Evolutionary conservation across 768 basidiomycete genomes (phyloP).

Genomic region (Pleurotus salmoneostramineus): DNA sequence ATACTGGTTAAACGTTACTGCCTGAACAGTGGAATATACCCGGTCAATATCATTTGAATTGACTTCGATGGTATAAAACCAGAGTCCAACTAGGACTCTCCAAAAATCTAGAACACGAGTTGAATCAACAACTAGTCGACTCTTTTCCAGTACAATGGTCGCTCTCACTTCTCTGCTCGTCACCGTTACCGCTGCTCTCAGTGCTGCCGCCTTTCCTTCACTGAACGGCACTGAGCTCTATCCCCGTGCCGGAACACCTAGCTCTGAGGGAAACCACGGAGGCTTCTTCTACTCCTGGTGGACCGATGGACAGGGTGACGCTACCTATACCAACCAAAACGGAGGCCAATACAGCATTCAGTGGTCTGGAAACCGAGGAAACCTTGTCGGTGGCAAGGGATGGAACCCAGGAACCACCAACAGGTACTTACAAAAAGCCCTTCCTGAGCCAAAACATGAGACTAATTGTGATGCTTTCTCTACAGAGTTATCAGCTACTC

Average conservation of each 20-base stretch:
- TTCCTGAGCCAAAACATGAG: neutral
- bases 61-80: too few relatives aligned
- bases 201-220: constrained; percentile 14
- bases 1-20: too few relatives aligned
- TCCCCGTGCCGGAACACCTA: constrained; percentile 17
- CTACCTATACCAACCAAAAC: constrained; percentile 25
- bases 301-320: constrained; percentile 24
- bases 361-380: constrained; percentile 24
- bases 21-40: too few relatives aligned
- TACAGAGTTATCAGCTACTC: constrained; percentile 31
- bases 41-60: too few relatives aligned
- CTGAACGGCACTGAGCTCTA: constrained; percentile 14
- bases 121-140: too few relatives aligned
- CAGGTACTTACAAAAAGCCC: neutral
- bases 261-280: constrained; percentile 22
- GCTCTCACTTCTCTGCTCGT: constrained; percentile 13
- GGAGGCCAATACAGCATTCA: constrained; percentile 26
- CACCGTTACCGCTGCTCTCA: constrained; percentile 12
- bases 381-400: constrained; percentile 32
- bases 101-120: too few relatives aligned
- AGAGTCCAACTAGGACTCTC: too few relatives aligned
- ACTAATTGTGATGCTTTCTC: neutral
- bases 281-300: constrained; percentile 35
- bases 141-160: neutral
- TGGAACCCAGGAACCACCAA: neutral